A percentile compares a stretch with the other conserved stretches of the same genome.
These are phyloP conservation scores for Backusella circina DNA, from an alignment of 192 early-diverging fungal genomes.

Conservation along the genomic window DNA sequence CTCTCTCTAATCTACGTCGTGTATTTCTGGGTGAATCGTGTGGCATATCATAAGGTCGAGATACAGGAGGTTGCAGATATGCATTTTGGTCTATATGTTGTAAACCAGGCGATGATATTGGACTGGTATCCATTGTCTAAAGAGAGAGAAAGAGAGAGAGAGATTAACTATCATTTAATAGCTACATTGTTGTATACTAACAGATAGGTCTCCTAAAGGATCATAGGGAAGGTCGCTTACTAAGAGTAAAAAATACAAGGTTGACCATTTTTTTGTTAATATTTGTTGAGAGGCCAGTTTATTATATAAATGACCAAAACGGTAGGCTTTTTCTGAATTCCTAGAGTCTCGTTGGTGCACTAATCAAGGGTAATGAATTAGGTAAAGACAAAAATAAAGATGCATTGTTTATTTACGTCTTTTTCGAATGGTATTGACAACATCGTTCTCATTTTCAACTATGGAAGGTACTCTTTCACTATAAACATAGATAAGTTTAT, in stretches of 20 bases:
- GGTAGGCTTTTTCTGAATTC: constrained; percentile 47
- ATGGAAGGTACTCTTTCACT: constrained; percentile 38
- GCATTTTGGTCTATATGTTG: constrained; percentile 18
- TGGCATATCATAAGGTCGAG: constrained; percentile 4
- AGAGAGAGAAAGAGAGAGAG: background rate
- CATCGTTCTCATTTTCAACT: constrained; percentile 50
- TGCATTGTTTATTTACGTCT: constrained; percentile 44
- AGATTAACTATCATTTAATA: background rate
- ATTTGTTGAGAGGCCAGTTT: constrained; percentile 47
- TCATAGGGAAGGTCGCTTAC: background rate
- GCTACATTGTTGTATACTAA: background rate
- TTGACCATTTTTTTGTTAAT: constrained; percentile 54
- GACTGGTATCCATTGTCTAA: background rate
- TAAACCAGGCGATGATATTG: constrained; percentile 1
- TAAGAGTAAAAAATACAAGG: constrained; percentile 45
- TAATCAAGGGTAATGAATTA: constrained; percentile 15
- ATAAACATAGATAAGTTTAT: background rate
- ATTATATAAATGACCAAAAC: constrained; percentile 57
- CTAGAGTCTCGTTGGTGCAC: constrained; percentile 47
- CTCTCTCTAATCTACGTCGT: constrained; percentile 11
- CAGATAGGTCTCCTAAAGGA: background rate
- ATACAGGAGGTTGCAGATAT: constrained; percentile 13
- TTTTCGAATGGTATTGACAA: constrained; percentile 61
- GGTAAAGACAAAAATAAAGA: background rate
- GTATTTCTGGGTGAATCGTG: constrained; percentile 18